A percentile compares a stretch with the other conserved stretches of the same genome.
Evolutionary conservation across 768 basidiomycete genomes (phyloP).

Genomic region (Lactarius indigo): DNA sequence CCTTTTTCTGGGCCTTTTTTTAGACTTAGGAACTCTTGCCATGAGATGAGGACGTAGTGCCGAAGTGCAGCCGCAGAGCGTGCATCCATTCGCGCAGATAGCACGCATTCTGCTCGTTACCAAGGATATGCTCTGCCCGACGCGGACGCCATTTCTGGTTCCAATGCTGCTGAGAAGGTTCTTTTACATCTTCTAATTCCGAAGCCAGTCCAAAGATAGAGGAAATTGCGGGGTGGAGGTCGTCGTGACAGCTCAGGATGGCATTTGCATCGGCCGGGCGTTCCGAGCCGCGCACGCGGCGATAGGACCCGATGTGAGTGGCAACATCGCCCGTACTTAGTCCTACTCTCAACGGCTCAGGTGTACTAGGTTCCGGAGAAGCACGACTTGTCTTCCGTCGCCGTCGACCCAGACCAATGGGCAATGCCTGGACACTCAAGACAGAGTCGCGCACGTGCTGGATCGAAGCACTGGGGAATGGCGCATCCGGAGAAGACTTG

Average conservation of each 20-base stretch:
- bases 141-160: slow-evolving; percentile 71
- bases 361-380: not conserved
- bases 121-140: slow-evolving; percentile 69
- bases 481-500: not conserved
- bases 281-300: not conserved
- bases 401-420: slow-evolving; percentile 2
- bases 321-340: not conserved
- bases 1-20: slow-evolving; percentile 9
- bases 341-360: not conserved
- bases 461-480: slow-evolving; percentile 17
- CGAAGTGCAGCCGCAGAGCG: slow-evolving; percentile 60
- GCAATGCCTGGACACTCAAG: not conserved
- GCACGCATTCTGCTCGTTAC: slow-evolving; percentile 65
- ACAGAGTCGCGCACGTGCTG: slow-evolving; percentile 22
- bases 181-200: slow-evolving; percentile 3
- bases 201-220: slow-evolving; percentile 15
- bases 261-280: not conserved
- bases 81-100: slow-evolving; percentile 78
- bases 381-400: not conserved
- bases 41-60: slow-evolving; percentile 25
- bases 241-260: slow-evolving; percentile 1
- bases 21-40: slow-evolving; percentile 14
- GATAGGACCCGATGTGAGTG: not conserved
- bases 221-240: slow-evolving; percentile 18
- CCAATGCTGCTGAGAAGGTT: slow-evolving; percentile 52